These are phyloP conservation scores for Lichtheimia hyalospora DNA, from an alignment of 371 early-diverging fungal genomes.

Conservation along the genomic window DNA sequence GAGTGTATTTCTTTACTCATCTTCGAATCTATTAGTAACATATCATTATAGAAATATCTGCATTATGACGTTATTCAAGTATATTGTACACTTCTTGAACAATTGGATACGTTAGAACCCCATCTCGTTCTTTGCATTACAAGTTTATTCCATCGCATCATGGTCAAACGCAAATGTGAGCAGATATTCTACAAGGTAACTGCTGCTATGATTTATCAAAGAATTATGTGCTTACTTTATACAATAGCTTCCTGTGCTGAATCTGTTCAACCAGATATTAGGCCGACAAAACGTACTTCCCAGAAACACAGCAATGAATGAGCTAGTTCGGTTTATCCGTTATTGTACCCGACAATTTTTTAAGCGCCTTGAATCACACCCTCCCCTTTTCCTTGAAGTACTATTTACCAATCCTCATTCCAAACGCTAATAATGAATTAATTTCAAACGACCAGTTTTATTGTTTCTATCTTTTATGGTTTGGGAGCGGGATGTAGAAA, in stretches of 20 bases:
- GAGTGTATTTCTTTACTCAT: slow-evolving; percentile 7
- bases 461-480: no score
- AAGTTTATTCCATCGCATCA: slow-evolving; percentile 67
- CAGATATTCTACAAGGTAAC: slow-evolving; percentile 61
- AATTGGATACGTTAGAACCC: slow-evolving; percentile 45
- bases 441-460: no score
- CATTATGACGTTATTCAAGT: slow-evolving; percentile 48
- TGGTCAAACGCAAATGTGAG: slow-evolving; percentile 59
- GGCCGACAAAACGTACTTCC: slow-evolving; percentile 23
- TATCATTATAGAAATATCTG: slow-evolving; percentile 48
- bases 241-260: slow-evolving; percentile 51
- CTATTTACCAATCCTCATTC: slow-evolving; percentile 15
- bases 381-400: slow-evolving; percentile 60
- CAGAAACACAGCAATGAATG: slow-evolving; percentile 30
- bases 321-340: slow-evolving; percentile 54
- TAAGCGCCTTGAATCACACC: slow-evolving; percentile 52
- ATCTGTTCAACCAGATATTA: slow-evolving; percentile 65
- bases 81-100: slow-evolving; percentile 55
- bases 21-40: background rate
- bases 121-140: slow-evolving; percentile 54
- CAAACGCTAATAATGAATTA: background rate
- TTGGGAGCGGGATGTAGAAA: no score
- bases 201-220: background rate
- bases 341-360: slow-evolving; percentile 58
- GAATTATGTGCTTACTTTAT: background rate